A percentile compares a stretch with the other conserved stretches of the same genome.
These are phyloP conservation scores for Paralagenidium karlingii DNA, from an alignment of 352 stramenopile species.

Conservation along the genomic window DNA sequence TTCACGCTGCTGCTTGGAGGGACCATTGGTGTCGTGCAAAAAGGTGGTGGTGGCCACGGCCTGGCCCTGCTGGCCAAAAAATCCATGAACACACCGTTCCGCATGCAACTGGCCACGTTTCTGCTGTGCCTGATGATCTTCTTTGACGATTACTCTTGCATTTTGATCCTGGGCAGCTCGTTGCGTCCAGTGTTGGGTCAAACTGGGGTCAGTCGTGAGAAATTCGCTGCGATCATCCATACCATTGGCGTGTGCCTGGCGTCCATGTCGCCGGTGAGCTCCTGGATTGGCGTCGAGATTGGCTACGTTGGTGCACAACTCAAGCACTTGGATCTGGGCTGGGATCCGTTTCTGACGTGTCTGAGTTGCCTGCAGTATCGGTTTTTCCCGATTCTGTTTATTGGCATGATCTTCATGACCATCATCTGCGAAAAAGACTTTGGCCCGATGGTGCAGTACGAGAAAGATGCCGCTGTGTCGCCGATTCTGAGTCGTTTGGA, in stretches of 20 bases:
- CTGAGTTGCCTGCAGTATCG: conserved; percentile 76
- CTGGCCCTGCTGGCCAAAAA: conserved; percentile 67
- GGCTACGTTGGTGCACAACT: conserved; percentile 75
- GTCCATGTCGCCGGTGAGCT: conserved; percentile 81
- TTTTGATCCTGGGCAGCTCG: conserved; percentile 84
- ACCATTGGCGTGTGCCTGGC: conserved; percentile 77
- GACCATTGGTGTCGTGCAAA: conserved; percentile 83
- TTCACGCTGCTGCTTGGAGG: conserved; percentile 84
- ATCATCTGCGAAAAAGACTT: conserved; percentile 84
- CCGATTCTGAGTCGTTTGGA: conserved; percentile 38
- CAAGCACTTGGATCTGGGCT: conserved; percentile 62
- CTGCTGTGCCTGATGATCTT: conserved; percentile 80
- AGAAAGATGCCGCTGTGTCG: conserved; percentile 64
- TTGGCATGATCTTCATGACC: conserved; percentile 84
- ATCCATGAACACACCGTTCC: conserved; percentile 71
- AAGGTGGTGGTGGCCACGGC: conserved; percentile 74
- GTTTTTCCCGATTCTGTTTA: conserved; percentile 83
- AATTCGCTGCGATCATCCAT: conserved; percentile 85
- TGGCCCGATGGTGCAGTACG: conserved; percentile 77
- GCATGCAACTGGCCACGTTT: conserved; percentile 78
- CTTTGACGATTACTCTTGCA: conserved; percentile 89
- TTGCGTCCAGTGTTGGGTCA: conserved; percentile 69
- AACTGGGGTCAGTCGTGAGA: conserved; percentile 75
- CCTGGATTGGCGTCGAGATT: conserved; percentile 85
- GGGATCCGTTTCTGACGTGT: conserved; percentile 80